Evolutionary conservation across 306 rosid species (phyloP), one percentile per base, ranked within the genome.

Genomic region (Abrus pulchellus): DNA sequence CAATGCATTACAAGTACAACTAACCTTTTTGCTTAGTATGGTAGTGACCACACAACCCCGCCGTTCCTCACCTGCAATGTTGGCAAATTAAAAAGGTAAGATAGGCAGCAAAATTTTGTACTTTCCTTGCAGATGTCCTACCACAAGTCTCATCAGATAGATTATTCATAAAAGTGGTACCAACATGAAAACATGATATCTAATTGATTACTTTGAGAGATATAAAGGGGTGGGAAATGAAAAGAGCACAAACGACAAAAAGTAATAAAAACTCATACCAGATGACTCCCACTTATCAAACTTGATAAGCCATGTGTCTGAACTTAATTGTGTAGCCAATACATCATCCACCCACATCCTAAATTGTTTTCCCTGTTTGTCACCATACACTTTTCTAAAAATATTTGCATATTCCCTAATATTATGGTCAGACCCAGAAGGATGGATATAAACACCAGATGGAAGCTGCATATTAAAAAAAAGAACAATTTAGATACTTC

Each of bases 281-380:
- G 52, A 80, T 76, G 69, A 84, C 60, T 90, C 93, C 99, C 98
- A 95, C 87, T 87, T 83, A 60, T 90, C 71, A 61, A 89, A 91
- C 88, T 85, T 93, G 83, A 91, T 83, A 10, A 95, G 88, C 99
- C 96, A 93, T 34, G 88, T 72, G 62, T 81, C 86, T 3, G 93
- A 62, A 82, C 90, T 65, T 68, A 92, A 83, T 78, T 84, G 81
- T 20, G 85, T 69, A 48, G 96, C 75, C 68, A 82, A 76, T 27
- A 91, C 85, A 68, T 78, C 80, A 78, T 95, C 98, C 60, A 92
- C 89, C 98, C 90, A 91, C 77, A 83, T 87, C 82, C 91, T 86
- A 62, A 61, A 92, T 56, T 80, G 86, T 81, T 90, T 89, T 83
- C 94, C 99, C 84, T 86, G 87, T 67, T 84, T 81, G 83, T 95